Percentiles rank a stretch among this genome's conserved stretches.
phyloP scores from a whole-genome alignment of 2,329 filamentous ascomycete species.

The Pseudogymnoascus sp. region DNA sequence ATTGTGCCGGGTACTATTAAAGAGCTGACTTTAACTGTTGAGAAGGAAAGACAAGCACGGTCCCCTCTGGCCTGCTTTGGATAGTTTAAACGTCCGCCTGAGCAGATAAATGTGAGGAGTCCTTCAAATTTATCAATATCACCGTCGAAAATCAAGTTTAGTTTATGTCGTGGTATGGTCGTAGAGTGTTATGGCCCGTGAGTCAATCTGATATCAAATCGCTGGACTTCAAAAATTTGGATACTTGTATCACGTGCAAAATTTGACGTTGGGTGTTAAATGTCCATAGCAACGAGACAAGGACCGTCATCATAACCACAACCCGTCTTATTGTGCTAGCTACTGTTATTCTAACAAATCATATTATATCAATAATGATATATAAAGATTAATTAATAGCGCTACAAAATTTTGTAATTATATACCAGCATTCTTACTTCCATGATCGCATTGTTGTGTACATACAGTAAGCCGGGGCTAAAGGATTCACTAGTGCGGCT shows the following conservation, averaged over 20 bases:
- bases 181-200: conserved; percentile 1
- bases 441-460: conserved; percentile 1
- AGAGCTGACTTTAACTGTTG: neutral
- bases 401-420: neutral
- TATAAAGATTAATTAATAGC: neutral
- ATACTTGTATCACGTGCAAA: conserved; percentile 4
- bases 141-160: neutral
- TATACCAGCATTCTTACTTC: neutral
- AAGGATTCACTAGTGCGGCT: conserved; percentile 5
- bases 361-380: neutral
- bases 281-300: neutral
- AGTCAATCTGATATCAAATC: conserved; percentile 8
- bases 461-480: conserved; percentile 3
- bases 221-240: conserved; percentile 1
- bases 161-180: conserved; percentile 6
- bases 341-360: neutral
- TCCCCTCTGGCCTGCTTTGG: neutral
- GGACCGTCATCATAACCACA: neutral
- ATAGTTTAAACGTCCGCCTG: neutral
- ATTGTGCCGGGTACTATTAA: conserved; percentile 36
- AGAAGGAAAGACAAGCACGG: neutral
- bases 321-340: neutral
- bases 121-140: neutral
- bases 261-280: neutral
- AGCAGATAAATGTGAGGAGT: neutral